A percentile compares a stretch with the other conserved stretches of the same genome.
Evolutionary conservation across 495 filamentous ascomycete genomes (phyloP).

Genomic region (Penicillium daleae): DNA sequence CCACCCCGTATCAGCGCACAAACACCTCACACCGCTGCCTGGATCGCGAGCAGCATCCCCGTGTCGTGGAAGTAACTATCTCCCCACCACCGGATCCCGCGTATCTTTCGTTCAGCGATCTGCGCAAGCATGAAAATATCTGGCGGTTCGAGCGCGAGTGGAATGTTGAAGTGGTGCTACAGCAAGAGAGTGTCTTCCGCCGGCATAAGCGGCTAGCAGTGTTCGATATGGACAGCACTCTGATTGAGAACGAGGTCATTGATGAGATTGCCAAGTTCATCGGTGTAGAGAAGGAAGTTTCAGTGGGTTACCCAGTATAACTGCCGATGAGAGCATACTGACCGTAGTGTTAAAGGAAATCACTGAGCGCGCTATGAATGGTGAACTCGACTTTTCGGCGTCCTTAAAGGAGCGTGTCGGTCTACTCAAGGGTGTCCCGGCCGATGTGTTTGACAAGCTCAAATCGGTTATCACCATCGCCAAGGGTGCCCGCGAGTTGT

Average conservation of each 20-base stretch:
- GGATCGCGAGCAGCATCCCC: constrained; percentile 61
- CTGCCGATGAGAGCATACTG: constrained; percentile 15
- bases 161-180: constrained; percentile 81
- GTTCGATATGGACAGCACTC: constrained; percentile 97
- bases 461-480: constrained; percentile 73
- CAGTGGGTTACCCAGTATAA: constrained; percentile 40
- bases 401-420: constrained; percentile 77
- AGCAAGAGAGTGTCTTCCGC: constrained; percentile 71
- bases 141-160: constrained; percentile 83
- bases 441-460: constrained; percentile 79
- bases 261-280: constrained; percentile 87
- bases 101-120: constrained; percentile 67
- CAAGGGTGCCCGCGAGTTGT: constrained; percentile 74
- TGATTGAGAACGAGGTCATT: constrained; percentile 96
- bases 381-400: constrained; percentile 90
- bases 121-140: constrained; percentile 78
- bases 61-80: constrained; percentile 71
- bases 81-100: constrained; percentile 67
- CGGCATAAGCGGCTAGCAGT: constrained; percentile 80
- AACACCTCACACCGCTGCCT: constrained; percentile 73
- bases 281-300: constrained; percentile 70
- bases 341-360: constrained; percentile 57
- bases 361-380: constrained; percentile 91
- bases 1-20: constrained; percentile 59
- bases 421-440: constrained; percentile 78